These are phyloP conservation scores for Chrysanthemum makinoi DNA, from an alignment of 129 eudicot genomes.

Conservation along the genomic window DNA sequence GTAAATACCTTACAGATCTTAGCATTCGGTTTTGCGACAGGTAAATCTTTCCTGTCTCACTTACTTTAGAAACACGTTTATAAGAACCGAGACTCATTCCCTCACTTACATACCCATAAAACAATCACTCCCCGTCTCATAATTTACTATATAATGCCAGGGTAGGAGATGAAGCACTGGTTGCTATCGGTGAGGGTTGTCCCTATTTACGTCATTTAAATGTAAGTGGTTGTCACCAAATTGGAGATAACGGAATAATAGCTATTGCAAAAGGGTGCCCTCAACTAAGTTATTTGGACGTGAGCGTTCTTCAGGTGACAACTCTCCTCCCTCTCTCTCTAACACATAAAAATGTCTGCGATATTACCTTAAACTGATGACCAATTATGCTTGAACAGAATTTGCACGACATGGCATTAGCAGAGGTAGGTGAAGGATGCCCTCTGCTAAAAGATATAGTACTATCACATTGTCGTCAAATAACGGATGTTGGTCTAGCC, in stretches of 20 bases:
- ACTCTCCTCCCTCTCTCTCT: neutral
- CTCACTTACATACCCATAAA: no score
- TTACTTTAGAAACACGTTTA: neutral
- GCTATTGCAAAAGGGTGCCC: conserved; percentile 95
- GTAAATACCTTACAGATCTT: conserved; percentile 75
- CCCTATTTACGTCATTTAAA: conserved; percentile 64
- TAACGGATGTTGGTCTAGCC: conserved; percentile 71
- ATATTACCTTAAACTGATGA: neutral
- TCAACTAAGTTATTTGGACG: conserved; percentile 66
- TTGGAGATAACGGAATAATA: conserved; percentile 77
- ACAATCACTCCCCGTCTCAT: no score
- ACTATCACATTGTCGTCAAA: conserved; percentile 80
- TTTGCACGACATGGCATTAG: conserved; percentile 67
- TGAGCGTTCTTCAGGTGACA: conserved; percentile 85
- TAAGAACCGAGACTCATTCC: no score
- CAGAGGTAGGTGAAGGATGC: conserved; percentile 82
- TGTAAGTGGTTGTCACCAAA: conserved; percentile 90
- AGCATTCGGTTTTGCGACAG: conserved; percentile 86
- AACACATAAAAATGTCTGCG: neutral
- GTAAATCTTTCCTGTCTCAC: conserved; percentile 31
- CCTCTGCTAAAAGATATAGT: conserved; percentile 70
- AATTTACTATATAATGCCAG: conserved; percentile 35
- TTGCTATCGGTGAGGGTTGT: conserved; percentile 85
- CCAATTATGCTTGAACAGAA: conserved; percentile 37
- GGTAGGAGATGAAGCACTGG: conserved; percentile 82